phyloP scores from a whole-genome alignment of 176 grass and related monocot species.

The Calamus simplicifolius region DNA sequence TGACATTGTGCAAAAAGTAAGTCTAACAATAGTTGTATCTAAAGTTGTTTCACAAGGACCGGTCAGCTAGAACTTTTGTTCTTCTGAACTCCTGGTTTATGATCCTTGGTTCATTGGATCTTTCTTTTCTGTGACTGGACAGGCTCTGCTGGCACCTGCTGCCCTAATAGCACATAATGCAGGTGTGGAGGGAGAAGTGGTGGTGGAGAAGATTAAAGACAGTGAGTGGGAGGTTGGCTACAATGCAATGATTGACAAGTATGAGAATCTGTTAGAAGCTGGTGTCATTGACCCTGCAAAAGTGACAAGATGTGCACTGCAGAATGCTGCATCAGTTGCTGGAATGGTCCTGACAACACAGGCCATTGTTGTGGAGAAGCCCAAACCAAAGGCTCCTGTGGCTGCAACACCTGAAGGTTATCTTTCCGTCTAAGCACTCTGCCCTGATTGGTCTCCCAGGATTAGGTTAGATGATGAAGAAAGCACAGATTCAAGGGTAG shows the following conservation, averaged over 20 bases:
- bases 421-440: too few species aligned
- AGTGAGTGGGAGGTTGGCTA: slow-evolving; percentile 39
- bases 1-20: slow-evolving; percentile 6
- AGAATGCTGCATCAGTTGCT: slow-evolving; percentile 51
- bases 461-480: neutral
- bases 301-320: slow-evolving; percentile 46
- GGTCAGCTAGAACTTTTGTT: too few species aligned
- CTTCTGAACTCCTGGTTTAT: too few species aligned
- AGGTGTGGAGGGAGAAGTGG: slow-evolving; percentile 55
- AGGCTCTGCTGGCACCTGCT: slow-evolving; percentile 45
- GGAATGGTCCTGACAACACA: slow-evolving; percentile 64
- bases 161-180: slow-evolving; percentile 48
- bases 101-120: too few species aligned
- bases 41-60: too few species aligned
- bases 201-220: slow-evolving; percentile 49
- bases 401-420: slow-evolving; percentile 5
- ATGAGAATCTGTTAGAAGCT: slow-evolving; percentile 44
- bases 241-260: slow-evolving; percentile 44
- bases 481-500: neutral
- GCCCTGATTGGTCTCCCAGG: too few species aligned
- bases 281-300: slow-evolving; percentile 58
- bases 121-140: neutral
- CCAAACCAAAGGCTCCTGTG: slow-evolving; percentile 31
- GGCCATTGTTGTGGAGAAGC: slow-evolving; percentile 54
- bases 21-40: too few species aligned